A percentile compares a stretch with the other conserved stretches of the same genome.
Conservation (phyloP, 169 alveolate genomes). For the Eimeria brunetti region DNA sequence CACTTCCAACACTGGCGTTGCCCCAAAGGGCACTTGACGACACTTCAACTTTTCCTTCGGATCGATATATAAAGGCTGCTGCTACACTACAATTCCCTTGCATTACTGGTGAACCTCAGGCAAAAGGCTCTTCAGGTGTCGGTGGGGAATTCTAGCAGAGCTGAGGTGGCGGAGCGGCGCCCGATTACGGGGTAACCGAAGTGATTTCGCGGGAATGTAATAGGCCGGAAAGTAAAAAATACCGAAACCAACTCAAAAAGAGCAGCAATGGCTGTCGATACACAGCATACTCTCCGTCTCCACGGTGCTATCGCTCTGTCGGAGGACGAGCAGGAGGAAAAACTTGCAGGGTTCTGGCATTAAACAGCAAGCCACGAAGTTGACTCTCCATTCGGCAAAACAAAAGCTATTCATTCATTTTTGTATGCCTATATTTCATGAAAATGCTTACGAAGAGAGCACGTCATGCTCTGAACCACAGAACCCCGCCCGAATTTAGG, state of each 20-base stretch:
- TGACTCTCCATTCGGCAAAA: background rate
- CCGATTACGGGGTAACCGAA: background rate
- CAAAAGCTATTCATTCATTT: conserved; percentile 5
- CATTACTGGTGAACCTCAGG: background rate
- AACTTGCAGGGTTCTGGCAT: conserved; percentile 9
- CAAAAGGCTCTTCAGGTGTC: background rate
- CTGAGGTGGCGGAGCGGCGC: background rate
- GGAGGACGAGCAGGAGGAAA: conserved; percentile 55
- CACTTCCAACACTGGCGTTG: background rate
- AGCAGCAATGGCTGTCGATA: background rate
- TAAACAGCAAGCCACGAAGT: conserved; percentile 8
- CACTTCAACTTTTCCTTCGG: background rate
- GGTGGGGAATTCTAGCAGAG: conserved; percentile 9
- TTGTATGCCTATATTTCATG: conserved; percentile 16
- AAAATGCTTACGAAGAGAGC: background rate
- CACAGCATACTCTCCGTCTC: conserved; percentile 47
- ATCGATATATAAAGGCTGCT: background rate
- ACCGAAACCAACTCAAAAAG: background rate
- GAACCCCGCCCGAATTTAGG: conserved; percentile 55
- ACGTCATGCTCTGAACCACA: conserved; percentile 23
- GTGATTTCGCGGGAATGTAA: background rate
- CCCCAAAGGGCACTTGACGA: background rate
- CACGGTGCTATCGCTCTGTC: conserved; percentile 37
- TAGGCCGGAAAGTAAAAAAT: background rate
- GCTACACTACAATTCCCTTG: background rate